Evolutionary conservation across 2,329 filamentous ascomycete species (phyloP), one percentile per base, ranked within the genome.

Genomic region (Macrophomina pseudophaseolina): DNA sequence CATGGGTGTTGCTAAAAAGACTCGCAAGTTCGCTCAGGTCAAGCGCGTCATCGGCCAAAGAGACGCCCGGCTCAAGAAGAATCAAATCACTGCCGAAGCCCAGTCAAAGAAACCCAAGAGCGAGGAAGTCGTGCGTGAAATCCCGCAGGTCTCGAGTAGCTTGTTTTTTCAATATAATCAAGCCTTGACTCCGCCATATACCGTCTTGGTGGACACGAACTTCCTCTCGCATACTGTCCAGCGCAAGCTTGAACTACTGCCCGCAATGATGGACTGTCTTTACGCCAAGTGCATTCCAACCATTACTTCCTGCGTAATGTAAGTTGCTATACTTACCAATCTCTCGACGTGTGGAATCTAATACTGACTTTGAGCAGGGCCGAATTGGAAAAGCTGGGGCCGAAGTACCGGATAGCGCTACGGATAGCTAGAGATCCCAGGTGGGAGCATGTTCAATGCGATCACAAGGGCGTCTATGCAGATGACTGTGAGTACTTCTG

Each of bases 1-100:
- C 42, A 97, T 97, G 94, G 94, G 93, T 81, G 88, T 93, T 72
- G 88, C 90, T 70, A 97, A 97, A 84, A 92, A 90, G 79, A 97
- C 92, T 64, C 89, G 94, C 83, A 97, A 97, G 83, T 98, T 97
- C 79, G 94, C 89, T 67, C 71, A 74, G 49, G 88, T 93, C 75
- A 96, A 97, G 83, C 86, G 92, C 72, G 83, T 97, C 64, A 93
- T 97, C 72, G 90, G 91, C 58, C 88, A 91, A 74, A 88, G 89
- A 67, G 94, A 98, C 83, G 88, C 87, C 53, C 86, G 93, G 66
- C 84, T 96, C 78, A 93, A 94, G 79, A 90, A 92, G 80, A 96
- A 96, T 80, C 86, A 90, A 72, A 81, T 86, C 73, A 91, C 90
- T 73, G 87, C 84, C 67, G 88, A 89, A 73, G 82, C 83, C 42